Evolutionary conservation across 306 rosid species (phyloP), one percentile per base, ranked within the genome.

Genomic region (Gastrolobium bilobum): DNA sequence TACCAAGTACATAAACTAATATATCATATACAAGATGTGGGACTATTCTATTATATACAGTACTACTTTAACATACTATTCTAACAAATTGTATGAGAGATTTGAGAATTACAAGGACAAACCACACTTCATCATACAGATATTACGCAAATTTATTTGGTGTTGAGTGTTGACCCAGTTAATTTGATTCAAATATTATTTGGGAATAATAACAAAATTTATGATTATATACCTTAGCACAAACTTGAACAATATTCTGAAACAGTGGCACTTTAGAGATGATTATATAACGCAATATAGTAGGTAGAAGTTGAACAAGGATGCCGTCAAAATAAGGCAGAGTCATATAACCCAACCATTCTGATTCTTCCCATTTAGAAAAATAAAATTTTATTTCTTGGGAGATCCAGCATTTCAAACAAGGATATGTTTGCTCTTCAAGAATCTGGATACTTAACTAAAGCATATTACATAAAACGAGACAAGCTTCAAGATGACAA

Each of bases 161-260:
- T 20, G 26, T 20, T 20, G 26, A 20, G 26, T 20, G 65, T 50
- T 39, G 39, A 52, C 51, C 58, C 50, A 38, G 47, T 39, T 39
- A 56, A 65, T 43, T 65, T 65, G 11, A n/a, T 73, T 52, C n/a
- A 71, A 5, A 30, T 11, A 46, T 29, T 4, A 46, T 56, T 46
- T 57, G 39, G 34, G 38, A 10, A 65, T 34, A 44, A 39, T 3
- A 54, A 54, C 6, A 60, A 47, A 39, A 40, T 7, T 39, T 15
- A 56, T 35, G 54, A 20, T 59, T 4, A 63, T 53, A 34, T 34
- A 61, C 13, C 38, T 68, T 6, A 50, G 29, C 40, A 76, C 53
- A 73, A 39, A 62, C 15, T 65, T 34, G 9, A 63, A 29, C 10
- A 51, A 62, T 50, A 54, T 64, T 73, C 58, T 38, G 46, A 70